These are phyloP conservation scores for Knufia petricola DNA, from an alignment of 2,329 filamentous ascomycete species.

Conservation along the genomic window DNA sequence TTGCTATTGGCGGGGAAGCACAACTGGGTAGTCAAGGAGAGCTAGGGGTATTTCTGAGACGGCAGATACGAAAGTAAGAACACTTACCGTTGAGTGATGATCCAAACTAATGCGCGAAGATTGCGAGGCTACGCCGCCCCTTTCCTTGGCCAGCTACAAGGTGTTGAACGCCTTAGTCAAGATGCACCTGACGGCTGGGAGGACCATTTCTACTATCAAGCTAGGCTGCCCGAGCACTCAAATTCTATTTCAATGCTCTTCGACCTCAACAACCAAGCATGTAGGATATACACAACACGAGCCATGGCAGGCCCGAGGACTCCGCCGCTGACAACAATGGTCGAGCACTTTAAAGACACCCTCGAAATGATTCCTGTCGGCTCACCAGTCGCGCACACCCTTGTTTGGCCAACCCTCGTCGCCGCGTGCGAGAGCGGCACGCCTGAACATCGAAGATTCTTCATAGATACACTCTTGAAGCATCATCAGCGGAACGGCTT, in stretches of 20 bases:
- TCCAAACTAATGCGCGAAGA: conserved; percentile 23
- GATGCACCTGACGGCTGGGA: conserved; percentile 1
- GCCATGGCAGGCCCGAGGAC: conserved; percentile 14
- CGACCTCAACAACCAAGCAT: conserved; percentile 13
- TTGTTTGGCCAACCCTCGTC: conserved; percentile 36
- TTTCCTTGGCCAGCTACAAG: conserved; percentile 14
- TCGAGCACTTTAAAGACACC: conserved; percentile 28
- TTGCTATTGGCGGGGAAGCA: conserved; percentile 4
- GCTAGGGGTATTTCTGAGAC: conserved; percentile 1
- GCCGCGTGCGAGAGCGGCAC: conserved; percentile 32
- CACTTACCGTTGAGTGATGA: background rate
- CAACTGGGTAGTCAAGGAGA: background rate
- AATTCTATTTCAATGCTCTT: conserved; percentile 1
- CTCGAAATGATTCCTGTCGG: conserved; percentile 24
- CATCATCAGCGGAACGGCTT: conserved; percentile 30
- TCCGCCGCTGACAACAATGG: conserved; percentile 8
- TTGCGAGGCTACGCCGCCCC: conserved; percentile 22
- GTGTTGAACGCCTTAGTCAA: conserved; percentile 6
- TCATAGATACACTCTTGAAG: conserved; percentile 24
- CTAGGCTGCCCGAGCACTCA: conserved; percentile 13
- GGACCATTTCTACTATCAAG: conserved; percentile 12
- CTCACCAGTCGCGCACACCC: conserved; percentile 29
- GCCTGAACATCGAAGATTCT: conserved; percentile 30
- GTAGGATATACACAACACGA: conserved; percentile 23
- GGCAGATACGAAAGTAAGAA: conserved; percentile 9